phyloP scores from a whole-genome alignment of 2,329 filamentous ascomycete species.

The Domatiomyces catenatus region DNA sequence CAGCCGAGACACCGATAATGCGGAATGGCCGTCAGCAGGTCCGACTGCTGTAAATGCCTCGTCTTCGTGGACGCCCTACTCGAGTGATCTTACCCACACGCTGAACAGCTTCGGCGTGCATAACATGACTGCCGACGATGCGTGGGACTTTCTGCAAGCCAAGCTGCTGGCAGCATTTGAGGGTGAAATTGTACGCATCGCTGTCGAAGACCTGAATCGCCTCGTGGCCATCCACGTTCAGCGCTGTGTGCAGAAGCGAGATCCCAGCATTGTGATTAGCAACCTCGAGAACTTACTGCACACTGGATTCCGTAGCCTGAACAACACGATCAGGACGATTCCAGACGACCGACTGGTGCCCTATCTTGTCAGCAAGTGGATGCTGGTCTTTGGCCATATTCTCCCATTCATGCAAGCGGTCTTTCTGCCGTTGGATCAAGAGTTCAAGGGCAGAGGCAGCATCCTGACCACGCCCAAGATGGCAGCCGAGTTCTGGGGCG shows the following conservation, averaged over 20 bases:
- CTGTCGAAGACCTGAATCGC: slow-evolving; percentile 51
- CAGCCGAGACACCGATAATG: slow-evolving; percentile 16
- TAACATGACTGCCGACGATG: slow-evolving; percentile 53
- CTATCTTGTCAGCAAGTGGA: slow-evolving; percentile 83
- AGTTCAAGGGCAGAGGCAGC: slow-evolving; percentile 71
- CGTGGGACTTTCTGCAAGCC: slow-evolving; percentile 51
- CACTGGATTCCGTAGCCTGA: slow-evolving; percentile 70
- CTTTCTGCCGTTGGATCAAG: slow-evolving; percentile 80
- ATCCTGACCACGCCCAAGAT: slow-evolving; percentile 67
- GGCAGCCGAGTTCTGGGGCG: slow-evolving; percentile 71
- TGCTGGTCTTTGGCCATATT: slow-evolving; percentile 78
- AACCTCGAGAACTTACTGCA: slow-evolving; percentile 46
- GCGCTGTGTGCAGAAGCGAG: slow-evolving; percentile 45
- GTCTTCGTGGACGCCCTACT: slow-evolving; percentile 11
- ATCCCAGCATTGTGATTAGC: slow-evolving; percentile 44
- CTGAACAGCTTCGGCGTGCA: slow-evolving; percentile 43
- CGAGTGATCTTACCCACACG: slow-evolving; percentile 14
- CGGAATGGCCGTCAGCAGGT: slow-evolving; percentile 16
- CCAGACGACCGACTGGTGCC: slow-evolving; percentile 81
- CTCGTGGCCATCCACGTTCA: slow-evolving; percentile 47
- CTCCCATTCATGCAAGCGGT: slow-evolving; percentile 90
- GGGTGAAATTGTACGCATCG: slow-evolving; percentile 47
- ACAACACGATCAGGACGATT: slow-evolving; percentile 63
- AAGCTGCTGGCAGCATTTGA: slow-evolving; percentile 49
- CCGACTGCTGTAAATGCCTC: slow-evolving; percentile 13